Evolutionary conservation across 2,329 filamentous ascomycete species (phyloP).

Genomic region (Geoglossum cookeanum): DNA sequence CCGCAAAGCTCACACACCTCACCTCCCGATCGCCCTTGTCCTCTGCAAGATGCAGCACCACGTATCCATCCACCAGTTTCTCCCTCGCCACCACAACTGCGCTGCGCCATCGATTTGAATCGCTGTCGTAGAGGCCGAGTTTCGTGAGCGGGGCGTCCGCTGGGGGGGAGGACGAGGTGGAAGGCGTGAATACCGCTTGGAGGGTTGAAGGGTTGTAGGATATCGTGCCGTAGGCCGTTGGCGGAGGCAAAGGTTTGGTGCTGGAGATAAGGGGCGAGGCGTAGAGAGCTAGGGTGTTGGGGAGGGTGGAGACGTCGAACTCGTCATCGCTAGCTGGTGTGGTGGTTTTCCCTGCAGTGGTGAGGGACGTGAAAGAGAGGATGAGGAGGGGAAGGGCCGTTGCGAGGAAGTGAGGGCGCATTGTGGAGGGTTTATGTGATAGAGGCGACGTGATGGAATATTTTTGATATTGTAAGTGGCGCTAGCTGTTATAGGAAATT

Average conservation of each 20-base stretch:
- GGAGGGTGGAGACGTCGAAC: conserved; percentile 33
- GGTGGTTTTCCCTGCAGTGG: conserved; percentile 15
- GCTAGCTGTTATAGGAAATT: neutral
- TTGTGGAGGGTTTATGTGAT: neutral
- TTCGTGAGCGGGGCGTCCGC: neutral
- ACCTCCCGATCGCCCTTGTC: neutral
- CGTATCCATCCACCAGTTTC: neutral
- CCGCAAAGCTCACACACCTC: neutral
- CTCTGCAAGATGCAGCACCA: neutral
- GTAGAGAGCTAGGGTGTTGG: conserved; percentile 12
- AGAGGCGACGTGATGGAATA: neutral
- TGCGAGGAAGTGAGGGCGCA: conserved; percentile 10
- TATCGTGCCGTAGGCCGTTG: conserved; percentile 26
- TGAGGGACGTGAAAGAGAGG: conserved; percentile 22
- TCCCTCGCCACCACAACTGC: neutral
- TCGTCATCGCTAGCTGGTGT: conserved; percentile 29
- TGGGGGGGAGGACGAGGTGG: neutral
- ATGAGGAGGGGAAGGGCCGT: conserved; percentile 25
- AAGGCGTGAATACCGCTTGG: neutral
- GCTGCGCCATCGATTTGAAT: neutral
- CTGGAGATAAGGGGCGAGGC: conserved; percentile 32
- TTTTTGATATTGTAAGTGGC: neutral
- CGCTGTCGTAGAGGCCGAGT: neutral
- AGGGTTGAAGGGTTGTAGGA: conserved; percentile 39
- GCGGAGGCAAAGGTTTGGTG: conserved; percentile 32